Evolutionary conservation across 805 yeast genomes (phyloP).

Genomic region (Peterozyma toletana): DNA sequence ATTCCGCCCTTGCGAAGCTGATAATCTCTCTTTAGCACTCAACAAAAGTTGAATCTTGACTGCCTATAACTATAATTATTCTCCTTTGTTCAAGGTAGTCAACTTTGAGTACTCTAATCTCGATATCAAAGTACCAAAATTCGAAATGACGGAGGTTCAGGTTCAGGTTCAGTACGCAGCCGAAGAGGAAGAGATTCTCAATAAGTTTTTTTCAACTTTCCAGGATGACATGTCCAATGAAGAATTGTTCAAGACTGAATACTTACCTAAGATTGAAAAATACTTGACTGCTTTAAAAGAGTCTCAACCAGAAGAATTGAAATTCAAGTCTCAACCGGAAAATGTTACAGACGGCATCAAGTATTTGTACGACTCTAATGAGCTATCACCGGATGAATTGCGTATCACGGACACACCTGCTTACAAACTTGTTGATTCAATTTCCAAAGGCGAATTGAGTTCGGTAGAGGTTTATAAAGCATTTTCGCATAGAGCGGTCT

Average conservation of each 20-base stretch:
- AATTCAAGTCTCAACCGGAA: slow-evolving; percentile 11
- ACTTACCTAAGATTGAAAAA: slow-evolving; percentile 23
- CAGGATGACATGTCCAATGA: background rate
- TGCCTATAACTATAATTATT: no score
- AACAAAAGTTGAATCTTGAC: no score
- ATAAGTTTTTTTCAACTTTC: background rate
- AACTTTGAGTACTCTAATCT: no score
- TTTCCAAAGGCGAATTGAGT: slow-evolving; percentile 30
- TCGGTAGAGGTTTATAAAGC: slow-evolving; percentile 38
- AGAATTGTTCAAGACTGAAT: background rate
- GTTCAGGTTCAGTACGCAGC: no score
- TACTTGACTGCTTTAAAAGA: slow-evolving; percentile 19
- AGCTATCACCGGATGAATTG: slow-evolving; percentile 24
- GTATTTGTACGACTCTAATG: slow-evolving; percentile 11
- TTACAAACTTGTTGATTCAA: slow-evolving; percentile 20
- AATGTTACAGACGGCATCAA: slow-evolving; percentile 21
- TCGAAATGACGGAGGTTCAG: no score
- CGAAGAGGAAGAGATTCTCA: background rate
- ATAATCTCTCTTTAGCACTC: no score
- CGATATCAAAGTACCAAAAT: no score
- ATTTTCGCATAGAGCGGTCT: slow-evolving; percentile 38
- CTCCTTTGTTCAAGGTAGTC: no score
- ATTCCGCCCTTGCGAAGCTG: no score
- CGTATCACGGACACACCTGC: slow-evolving; percentile 36
- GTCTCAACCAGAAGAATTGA: slow-evolving; percentile 19